Percentiles rank a stretch among this genome's conserved stretches.
Conservation (phyloP, 441 rosid species). For the Daphne laureola region DNA sequence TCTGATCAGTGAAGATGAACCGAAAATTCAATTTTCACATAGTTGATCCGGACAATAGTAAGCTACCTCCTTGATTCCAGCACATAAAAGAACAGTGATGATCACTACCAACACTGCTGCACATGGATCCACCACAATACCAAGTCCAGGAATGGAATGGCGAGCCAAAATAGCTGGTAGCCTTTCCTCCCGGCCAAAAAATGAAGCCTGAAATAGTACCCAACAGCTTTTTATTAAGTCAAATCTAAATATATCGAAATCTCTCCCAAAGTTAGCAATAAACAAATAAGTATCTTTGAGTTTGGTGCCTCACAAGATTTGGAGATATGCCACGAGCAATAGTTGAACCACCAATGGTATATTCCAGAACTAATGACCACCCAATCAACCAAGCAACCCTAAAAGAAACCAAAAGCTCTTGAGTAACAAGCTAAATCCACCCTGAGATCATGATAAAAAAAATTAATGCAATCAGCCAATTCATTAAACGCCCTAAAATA, state of each 20-base stretch:
- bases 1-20: no score
- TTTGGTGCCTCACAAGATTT: constrained; percentile 47
- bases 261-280: constrained; percentile 5
- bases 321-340: constrained; percentile 98
- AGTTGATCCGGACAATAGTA: background rate
- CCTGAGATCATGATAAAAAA: background rate
- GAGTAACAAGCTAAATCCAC: background rate
- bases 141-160: constrained; percentile 72
- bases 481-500: no score
- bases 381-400: constrained; percentile 96
- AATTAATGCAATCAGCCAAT: background rate
- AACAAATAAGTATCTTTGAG: background rate
- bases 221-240: background rate
- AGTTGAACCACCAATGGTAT: constrained; percentile 92
- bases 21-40: no score
- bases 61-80: constrained; percentile 96
- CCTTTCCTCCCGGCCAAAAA: constrained; percentile 78
- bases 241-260: background rate
- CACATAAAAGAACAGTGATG: constrained; percentile 81
- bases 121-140: constrained; percentile 82
- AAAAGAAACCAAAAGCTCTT: constrained; percentile 13
- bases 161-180: constrained; percentile 78
- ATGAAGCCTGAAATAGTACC: constrained; percentile 49
- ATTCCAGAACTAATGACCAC: constrained; percentile 89
- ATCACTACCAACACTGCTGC: constrained; percentile 71